Evolutionary conservation across 805 yeast species (phyloP).

Genomic region (Candida manassasensis): DNA sequence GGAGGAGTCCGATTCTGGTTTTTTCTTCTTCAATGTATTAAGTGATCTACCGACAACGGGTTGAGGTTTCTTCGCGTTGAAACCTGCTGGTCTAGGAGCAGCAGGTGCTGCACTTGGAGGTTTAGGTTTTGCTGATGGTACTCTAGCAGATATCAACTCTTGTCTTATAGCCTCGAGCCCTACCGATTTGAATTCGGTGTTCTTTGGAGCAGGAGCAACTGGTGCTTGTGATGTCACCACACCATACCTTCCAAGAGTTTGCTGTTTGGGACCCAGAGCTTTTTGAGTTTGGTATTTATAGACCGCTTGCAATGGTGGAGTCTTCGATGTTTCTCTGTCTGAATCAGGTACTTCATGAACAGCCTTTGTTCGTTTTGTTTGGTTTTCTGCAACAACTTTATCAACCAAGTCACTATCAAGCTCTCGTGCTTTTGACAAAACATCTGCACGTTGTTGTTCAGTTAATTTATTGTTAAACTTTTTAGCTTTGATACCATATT

Average conservation of each 20-base stretch:
- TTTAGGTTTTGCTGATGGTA: conserved; percentile 20
- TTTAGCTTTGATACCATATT: conserved; percentile 61
- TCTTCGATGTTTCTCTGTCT: conserved; percentile 4
- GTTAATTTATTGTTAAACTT: conserved; percentile 66
- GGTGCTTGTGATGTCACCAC: conserved; percentile 27
- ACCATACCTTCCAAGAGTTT: conserved; percentile 33
- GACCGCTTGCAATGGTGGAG: conserved; percentile 13
- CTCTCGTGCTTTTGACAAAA: conserved; percentile 55
- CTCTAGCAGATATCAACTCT: conserved; percentile 22
- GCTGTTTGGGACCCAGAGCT: conserved; percentile 22
- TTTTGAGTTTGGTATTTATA: conserved; percentile 18
- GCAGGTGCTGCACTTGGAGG: conserved; percentile 31
- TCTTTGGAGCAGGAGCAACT: conserved; percentile 29
- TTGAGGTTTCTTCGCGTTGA: conserved; percentile 30
- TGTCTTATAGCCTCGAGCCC: conserved; percentile 31
- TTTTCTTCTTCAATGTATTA: conserved; percentile 28
- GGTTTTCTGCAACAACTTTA: conserved; percentile 19
- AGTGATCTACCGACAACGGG: conserved; percentile 32
- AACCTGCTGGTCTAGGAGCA: conserved; percentile 51
- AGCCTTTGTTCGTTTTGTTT: conserved; percentile 1
- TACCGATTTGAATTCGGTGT: conserved; percentile 22
- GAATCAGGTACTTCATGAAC: conserved; percentile 3
- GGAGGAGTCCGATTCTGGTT: conserved; percentile 27
- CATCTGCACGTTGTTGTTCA: conserved; percentile 59
- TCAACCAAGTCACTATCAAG: conserved; percentile 55